These are phyloP conservation scores for Colletotrichum somersetense DNA, from an alignment of 2,329 filamentous ascomycete genomes.

Conservation along the genomic window DNA sequence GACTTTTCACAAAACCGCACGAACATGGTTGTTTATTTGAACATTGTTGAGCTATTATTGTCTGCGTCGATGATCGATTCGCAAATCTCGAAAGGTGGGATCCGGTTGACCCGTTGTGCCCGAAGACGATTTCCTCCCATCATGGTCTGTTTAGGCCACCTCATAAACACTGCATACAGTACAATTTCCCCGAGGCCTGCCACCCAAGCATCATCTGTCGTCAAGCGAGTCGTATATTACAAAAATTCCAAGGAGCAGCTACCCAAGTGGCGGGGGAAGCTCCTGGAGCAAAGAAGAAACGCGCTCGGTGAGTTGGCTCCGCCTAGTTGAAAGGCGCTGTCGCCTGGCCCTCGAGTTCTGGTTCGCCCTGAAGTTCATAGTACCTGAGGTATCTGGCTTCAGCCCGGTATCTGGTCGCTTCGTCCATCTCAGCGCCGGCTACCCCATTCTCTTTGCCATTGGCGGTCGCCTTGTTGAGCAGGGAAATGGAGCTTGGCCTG, in stretches of 20 bases:
- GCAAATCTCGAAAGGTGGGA: conserved; percentile 18
- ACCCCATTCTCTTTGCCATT: conserved; percentile 61
- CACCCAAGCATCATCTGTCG: conserved; percentile 30
- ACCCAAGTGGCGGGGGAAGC: conserved; percentile 9
- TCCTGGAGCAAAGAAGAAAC: conserved; percentile 29
- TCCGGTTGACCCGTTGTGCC: conserved; percentile 16
- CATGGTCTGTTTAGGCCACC: conserved; percentile 33
- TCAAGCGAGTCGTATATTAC: conserved; percentile 39
- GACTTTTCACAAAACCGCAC: too few relatives aligned
- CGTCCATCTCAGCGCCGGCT: conserved; percentile 61
- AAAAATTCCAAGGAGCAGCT: conserved; percentile 27
- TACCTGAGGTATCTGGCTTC: conserved; percentile 65
- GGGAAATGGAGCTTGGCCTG: conserved; percentile 62
- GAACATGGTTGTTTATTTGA: not conserved
- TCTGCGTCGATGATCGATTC: conserved; percentile 16
- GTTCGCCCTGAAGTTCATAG: conserved; percentile 65
- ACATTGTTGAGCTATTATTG: conserved; percentile 35
- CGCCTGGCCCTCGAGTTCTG: conserved; percentile 61
- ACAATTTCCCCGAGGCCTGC: conserved; percentile 29
- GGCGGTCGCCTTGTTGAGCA: conserved; percentile 54
- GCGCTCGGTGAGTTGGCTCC: not conserved
- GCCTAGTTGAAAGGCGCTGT: conserved; percentile 64
- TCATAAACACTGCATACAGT: conserved; percentile 35
- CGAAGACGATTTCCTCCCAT: conserved; percentile 15
- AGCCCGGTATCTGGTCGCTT: conserved; percentile 62